A percentile compares a stretch with the other conserved stretches of the same genome.
These are phyloP conservation scores for Agrocybe pediades DNA, from an alignment of 768 basidiomycete species.

Conservation along the genomic window DNA sequence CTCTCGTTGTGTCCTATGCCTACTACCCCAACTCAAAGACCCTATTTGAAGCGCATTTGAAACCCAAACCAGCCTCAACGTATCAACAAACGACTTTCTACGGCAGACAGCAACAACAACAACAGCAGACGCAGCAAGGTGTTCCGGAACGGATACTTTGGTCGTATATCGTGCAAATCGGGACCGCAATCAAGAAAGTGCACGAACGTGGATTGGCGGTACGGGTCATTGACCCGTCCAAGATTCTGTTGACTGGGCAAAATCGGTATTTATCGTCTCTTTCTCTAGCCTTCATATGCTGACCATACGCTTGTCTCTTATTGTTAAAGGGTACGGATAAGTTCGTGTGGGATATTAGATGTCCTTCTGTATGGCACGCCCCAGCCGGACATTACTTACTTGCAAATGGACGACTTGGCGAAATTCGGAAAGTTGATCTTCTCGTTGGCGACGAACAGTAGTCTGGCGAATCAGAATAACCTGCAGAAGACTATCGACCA, in stretches of 20 bases:
- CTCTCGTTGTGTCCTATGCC: constrained; percentile 89
- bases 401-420: constrained; percentile 88
- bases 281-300: neutral
- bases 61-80: constrained; percentile 44
- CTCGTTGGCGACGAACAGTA: constrained; percentile 72
- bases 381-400: constrained; percentile 49
- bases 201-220: constrained; percentile 83
- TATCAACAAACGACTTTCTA: constrained; percentile 24
- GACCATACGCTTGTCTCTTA: neutral
- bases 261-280: constrained; percentile 60
- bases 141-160: constrained; percentile 85
- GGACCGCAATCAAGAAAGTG: constrained; percentile 81
- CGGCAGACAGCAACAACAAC: constrained; percentile 21
- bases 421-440: constrained; percentile 88
- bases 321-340: constrained; percentile 70
- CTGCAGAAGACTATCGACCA: constrained; percentile 75
- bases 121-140: constrained; percentile 26
- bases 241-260: constrained; percentile 86
- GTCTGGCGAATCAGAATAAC: constrained; percentile 58
- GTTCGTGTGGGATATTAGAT: constrained; percentile 86
- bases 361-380: constrained; percentile 77
- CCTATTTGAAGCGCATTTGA: constrained; percentile 77
- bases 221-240: constrained; percentile 81
- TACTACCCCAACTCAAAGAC: constrained; percentile 87
- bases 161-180: constrained; percentile 92